A percentile compares a stretch with the other conserved stretches of the same genome.
Conservation (phyloP, 768 basidiomycete species). For the Pulveroboletus sp. region DNA sequence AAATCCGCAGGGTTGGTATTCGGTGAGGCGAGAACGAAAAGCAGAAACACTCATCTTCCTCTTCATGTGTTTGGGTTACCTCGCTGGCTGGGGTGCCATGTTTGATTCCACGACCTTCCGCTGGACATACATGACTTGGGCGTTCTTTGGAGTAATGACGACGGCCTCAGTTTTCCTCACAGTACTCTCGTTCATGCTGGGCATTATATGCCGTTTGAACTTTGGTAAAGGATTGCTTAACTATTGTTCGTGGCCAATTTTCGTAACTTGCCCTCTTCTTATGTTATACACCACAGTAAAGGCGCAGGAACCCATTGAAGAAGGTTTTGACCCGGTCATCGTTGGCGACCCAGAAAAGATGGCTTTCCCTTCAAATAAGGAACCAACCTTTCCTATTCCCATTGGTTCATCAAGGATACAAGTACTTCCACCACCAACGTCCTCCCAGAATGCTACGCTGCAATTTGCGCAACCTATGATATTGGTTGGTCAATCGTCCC, state of each 20-base stretch:
- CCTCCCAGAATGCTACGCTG: constrained; percentile 24
- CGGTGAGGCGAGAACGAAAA: constrained; percentile 64
- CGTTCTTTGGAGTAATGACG: constrained; percentile 68
- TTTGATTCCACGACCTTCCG: constrained; percentile 71
- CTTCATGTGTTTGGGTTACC: constrained; percentile 54
- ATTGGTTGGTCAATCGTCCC: background rate
- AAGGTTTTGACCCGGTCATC: constrained; percentile 36
- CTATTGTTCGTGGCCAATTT: constrained; percentile 49
- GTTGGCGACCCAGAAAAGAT: constrained; percentile 51
- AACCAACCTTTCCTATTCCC: constrained; percentile 50
- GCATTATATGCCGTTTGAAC: constrained; percentile 66
- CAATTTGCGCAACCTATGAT: constrained; percentile 20
- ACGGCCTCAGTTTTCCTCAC: constrained; percentile 57
- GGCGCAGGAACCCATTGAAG: constrained; percentile 48
- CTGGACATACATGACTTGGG: constrained; percentile 73
- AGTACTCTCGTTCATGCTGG: constrained; percentile 54
- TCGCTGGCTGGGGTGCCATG: constrained; percentile 70
- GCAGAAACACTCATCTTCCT: constrained; percentile 64
- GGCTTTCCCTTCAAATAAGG: constrained; percentile 55
- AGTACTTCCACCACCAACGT: constrained; percentile 37
- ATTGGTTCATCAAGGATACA: constrained; percentile 33
- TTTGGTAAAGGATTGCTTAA: constrained; percentile 73
- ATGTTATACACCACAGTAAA: constrained; percentile 42
- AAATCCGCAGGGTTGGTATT: constrained; percentile 64
- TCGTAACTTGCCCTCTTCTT: background rate